These are phyloP conservation scores for Venturia pyrina DNA, from an alignment of 2,329 filamentous ascomycete species.

Conservation along the genomic window DNA sequence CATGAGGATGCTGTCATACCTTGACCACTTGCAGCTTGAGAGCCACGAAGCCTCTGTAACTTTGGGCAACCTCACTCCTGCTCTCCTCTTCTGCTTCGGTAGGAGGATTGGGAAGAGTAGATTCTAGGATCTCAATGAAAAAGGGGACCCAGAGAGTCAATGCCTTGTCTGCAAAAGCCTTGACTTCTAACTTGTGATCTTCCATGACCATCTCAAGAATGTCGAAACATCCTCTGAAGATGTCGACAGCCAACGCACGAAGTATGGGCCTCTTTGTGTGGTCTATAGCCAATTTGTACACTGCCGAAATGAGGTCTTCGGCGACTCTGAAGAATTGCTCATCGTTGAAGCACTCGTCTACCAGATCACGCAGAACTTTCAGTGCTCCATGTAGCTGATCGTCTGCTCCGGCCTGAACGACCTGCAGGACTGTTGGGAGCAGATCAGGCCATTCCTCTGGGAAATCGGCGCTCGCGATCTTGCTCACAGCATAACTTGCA, in stretches of 20 bases:
- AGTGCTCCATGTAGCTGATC: slow-evolving; percentile 80
- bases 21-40: slow-evolving; percentile 91
- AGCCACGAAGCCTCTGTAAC: slow-evolving; percentile 72
- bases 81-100: slow-evolving; percentile 48
- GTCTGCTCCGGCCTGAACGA: slow-evolving; percentile 68
- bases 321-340: slow-evolving; percentile 91
- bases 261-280: slow-evolving; percentile 63
- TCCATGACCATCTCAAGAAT: slow-evolving; percentile 95
- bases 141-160: slow-evolving; percentile 81
- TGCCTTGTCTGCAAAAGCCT: slow-evolving; percentile 78
- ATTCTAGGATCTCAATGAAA: slow-evolving; percentile 70
- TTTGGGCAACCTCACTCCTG: slow-evolving; percentile 45
- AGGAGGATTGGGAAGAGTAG: slow-evolving; percentile 54
- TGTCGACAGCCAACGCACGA: slow-evolving; percentile 75
- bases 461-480: slow-evolving; percentile 88
- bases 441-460: slow-evolving; percentile 91
- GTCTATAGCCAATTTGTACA: slow-evolving; percentile 74
- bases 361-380: slow-evolving; percentile 76
- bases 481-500: slow-evolving; percentile 85
- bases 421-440: slow-evolving; percentile 65
- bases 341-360: slow-evolving; percentile 88
- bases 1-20: slow-evolving; percentile 30
- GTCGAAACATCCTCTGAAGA: slow-evolving; percentile 88
- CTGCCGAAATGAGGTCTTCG: slow-evolving; percentile 69
- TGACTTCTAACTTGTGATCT: slow-evolving; percentile 77